Conservation (phyloP, 2,329 filamentous ascomycete species). For the Sporothrix sp. region DNA sequence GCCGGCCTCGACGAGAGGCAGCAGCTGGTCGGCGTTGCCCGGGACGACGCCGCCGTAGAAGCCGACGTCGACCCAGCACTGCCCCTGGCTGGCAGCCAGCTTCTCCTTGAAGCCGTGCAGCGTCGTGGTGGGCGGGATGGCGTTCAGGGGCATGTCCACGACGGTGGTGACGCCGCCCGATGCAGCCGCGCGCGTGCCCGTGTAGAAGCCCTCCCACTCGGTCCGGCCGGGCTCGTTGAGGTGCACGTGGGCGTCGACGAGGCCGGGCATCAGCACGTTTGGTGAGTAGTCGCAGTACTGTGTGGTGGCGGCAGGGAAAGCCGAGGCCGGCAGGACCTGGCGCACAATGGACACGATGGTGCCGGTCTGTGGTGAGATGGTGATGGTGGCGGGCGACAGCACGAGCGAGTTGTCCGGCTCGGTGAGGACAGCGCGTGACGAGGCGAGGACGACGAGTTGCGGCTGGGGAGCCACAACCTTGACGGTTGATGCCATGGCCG, state of each 20-base stretch:
- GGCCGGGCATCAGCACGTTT: constrained; percentile 72
- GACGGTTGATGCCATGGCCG: constrained; percentile 22
- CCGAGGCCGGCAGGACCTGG: constrained; percentile 60
- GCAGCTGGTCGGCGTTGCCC: constrained; percentile 71
- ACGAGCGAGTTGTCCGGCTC: constrained; percentile 51
- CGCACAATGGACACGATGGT: constrained; percentile 73
- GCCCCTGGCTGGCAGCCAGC: constrained; percentile 67
- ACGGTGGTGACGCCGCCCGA: constrained; percentile 96
- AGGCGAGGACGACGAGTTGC: constrained; percentile 65
- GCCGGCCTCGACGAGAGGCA: constrained; percentile 71
- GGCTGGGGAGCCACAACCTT: constrained; percentile 22
- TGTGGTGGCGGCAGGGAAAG: constrained; percentile 60
- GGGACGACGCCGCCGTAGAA: constrained; percentile 95
- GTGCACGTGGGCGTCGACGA: constrained; percentile 96
- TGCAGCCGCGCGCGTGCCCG: constrained; percentile 84
- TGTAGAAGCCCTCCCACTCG: constrained; percentile 98
- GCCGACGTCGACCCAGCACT: constrained; percentile 98
- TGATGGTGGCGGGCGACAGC: constrained; percentile 73
- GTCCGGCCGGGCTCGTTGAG: constrained; percentile 94
- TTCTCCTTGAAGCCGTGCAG: constrained; percentile 75
- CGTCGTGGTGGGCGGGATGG: constrained; percentile 92
- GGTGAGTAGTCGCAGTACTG: constrained; percentile 76
- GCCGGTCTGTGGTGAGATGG: constrained; percentile 66
- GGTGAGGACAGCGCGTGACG: constrained; percentile 71
- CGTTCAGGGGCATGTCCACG: constrained; percentile 95